Base-by-base conservation (phyloP, 345 rosid species). In the Cardiospermum halicacabum region DNA sequence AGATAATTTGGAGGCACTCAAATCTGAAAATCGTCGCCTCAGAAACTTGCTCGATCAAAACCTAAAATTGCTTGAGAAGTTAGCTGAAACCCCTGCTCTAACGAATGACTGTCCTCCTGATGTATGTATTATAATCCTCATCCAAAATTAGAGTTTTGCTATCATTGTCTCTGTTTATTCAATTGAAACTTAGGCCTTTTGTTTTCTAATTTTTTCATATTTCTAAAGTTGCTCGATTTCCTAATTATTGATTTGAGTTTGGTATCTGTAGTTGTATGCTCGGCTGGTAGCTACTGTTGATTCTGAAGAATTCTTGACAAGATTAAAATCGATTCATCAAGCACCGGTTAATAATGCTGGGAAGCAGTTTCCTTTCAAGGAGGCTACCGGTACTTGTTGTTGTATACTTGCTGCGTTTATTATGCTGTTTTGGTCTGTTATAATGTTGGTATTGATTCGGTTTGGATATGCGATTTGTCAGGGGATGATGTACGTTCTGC, bases 361-460 rank as follows among this genome's bases (percentile, higher is more conserved):
- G 57, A 70, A 75, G 59, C 86, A 75, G 50, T 93, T 88, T 62
- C 98, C 97, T 27, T 93, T 93, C 72, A 82, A 84, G 68, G 92
- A 88, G 75, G 86, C 97, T 4, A 80, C 96, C 74, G 97, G 98
- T 93, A 47, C 60, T 27, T 15, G 8, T 5, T n/a, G 27, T 64
- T 11, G n/a, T 22, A 5, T 49, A 31, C 21, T 7, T 24, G 2
- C 18, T 16, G 5, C 5, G 25, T 55, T 1, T 6, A 21, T 50
- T 6, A 34, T 40, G 42, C 15, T 53, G 27, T 16, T 58, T n/a
- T 22, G 27, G n/a, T 37, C 53, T 51, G 58, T 5, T 36, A 51
- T 58, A n/a, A n/a, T n/a, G n/a, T 51, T 37, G 26, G 28, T 26
- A 39, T 1, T 53, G 40, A 65, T 16, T 60, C 62, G 5, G 25